A percentile compares a stretch with the other conserved stretches of the same genome.
phyloP scores from a whole-genome alignment of 257 asterid genomes.

The Solanum corneliomulleri region DNA sequence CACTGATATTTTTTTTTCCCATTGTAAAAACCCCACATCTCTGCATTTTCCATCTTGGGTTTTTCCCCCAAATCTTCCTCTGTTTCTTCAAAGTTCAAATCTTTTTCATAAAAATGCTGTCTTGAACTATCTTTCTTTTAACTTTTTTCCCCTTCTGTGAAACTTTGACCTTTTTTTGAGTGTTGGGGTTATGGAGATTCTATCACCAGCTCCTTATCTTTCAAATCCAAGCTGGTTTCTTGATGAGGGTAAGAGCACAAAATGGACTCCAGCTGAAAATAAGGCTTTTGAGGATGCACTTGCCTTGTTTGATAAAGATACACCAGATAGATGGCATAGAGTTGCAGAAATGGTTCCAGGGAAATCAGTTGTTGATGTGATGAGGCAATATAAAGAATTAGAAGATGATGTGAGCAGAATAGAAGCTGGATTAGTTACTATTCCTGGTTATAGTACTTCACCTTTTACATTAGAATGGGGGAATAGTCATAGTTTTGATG shows the following conservation, averaged over 20 bases:
- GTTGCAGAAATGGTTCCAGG: slow-evolving; percentile 95
- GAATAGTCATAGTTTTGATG: slow-evolving; percentile 30
- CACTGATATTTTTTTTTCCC: slow-evolving; percentile 22
- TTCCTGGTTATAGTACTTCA: slow-evolving; percentile 54
- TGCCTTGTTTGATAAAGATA: slow-evolving; percentile 65
- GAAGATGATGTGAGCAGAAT: slow-evolving; percentile 84
- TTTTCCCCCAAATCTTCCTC: slow-evolving; percentile 7
- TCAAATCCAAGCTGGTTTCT: slow-evolving; percentile 45
- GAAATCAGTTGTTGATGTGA: slow-evolving; percentile 65
- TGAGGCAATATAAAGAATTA: slow-evolving; percentile 65
- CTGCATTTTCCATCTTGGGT: slow-evolving; percentile 12
- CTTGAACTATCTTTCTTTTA: neutral
- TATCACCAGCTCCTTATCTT: slow-evolving; percentile 48
- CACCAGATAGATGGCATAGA: slow-evolving; percentile 84
- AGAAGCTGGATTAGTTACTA: slow-evolving; percentile 78
- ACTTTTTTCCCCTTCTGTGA: neutral
- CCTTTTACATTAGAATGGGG: slow-evolving; percentile 90
- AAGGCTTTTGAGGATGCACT: slow-evolving; percentile 88
- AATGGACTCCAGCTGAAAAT: slow-evolving; percentile 85
- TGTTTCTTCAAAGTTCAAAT: slow-evolving; percentile 2
- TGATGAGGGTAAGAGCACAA: slow-evolving; percentile 40
- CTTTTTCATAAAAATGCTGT: neutral
- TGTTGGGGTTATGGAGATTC: slow-evolving; percentile 70
- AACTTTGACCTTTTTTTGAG: slow-evolving; percentile 13
- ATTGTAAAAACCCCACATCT: slow-evolving; percentile 36